Base-by-base conservation (phyloP, 805 yeast species). In the Alloascoidea africana region DNA sequence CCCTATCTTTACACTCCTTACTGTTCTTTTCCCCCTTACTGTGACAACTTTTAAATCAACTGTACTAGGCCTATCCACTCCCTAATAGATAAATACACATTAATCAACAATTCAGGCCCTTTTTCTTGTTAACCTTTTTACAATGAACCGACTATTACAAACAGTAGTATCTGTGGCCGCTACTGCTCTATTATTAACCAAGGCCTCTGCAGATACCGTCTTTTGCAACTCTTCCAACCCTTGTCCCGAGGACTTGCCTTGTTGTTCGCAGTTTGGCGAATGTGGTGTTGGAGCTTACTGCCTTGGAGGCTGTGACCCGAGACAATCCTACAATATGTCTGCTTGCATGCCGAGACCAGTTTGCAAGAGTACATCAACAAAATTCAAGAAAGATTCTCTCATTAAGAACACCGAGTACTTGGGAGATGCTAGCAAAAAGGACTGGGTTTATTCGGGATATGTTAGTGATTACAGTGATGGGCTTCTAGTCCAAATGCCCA, bases 271-370 rank as follows among this genome's bases (percentile, higher is more conserved):
- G 46, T 76, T 68, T 46, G 96, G 96, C 36, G 62, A 57, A 19
- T 83, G 93, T 62, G 93, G 93, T 48, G 68, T 76, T 16, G 93
- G 93, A 15, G 54, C 66, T 14, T 67, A 65, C 58, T 87, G 96
- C 63, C 63, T 86, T 38, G 91, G 89, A 42, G 89, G 93, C 23
- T 87, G 96, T 63, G 83, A 86, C 58, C 80, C 91, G 30, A 62
- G 74, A 42, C 76, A 48, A 51, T 82, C 94, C 3, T 74, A 56
- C 60, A 66, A 66, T 44, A 51, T 70, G 38, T 59, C 70, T 8
- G 73, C 94, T 0, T 87, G 96, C 60, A 71, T 84, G 74, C 86
- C 96, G 4, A 70, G 73, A 70, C 95, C 96, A 8, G 63, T 74
- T 4, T 84, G 93, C 66, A 55, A 64, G 48, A 52, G 68, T 42